Percentiles rank a stretch among this genome's conserved stretches.
phyloP scores from a whole-genome alignment of 108 stramenopile species.

The Nitzschia palea region DNA sequence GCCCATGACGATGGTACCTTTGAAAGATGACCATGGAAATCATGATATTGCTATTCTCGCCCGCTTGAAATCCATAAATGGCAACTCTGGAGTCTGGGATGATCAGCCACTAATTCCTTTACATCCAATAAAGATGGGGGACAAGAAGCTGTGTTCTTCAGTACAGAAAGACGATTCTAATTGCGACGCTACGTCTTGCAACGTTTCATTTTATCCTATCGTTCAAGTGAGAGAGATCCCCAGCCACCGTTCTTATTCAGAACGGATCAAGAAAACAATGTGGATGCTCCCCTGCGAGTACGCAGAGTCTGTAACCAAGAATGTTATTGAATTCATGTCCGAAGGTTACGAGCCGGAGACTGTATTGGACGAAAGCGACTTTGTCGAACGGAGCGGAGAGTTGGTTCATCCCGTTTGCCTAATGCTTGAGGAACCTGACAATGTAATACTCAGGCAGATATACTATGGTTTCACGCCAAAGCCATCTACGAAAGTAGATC shows the following conservation, averaged over 20 bases:
- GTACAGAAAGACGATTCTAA: background rate
- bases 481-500: background rate
- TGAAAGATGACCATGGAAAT: no score
- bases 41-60: no score
- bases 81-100: no score
- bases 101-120: no score
- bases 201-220: background rate
- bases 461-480: background rate
- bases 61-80: no score
- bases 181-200: background rate
- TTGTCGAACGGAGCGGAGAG: background rate
- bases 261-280: background rate
- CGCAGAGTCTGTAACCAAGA: background rate
- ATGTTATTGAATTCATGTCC: background rate
- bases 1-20: no score
- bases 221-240: background rate
- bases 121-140: no score
- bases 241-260: background rate
- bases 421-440: background rate
- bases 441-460: background rate
- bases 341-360: background rate
- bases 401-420: background rate
- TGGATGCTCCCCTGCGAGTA: background rate
- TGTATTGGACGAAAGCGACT: background rate
- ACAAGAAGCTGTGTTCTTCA: no score